Base-by-base conservation (phyloP, 768 basidiomycete species). In the Asterophora lycoperdoides region DNA sequence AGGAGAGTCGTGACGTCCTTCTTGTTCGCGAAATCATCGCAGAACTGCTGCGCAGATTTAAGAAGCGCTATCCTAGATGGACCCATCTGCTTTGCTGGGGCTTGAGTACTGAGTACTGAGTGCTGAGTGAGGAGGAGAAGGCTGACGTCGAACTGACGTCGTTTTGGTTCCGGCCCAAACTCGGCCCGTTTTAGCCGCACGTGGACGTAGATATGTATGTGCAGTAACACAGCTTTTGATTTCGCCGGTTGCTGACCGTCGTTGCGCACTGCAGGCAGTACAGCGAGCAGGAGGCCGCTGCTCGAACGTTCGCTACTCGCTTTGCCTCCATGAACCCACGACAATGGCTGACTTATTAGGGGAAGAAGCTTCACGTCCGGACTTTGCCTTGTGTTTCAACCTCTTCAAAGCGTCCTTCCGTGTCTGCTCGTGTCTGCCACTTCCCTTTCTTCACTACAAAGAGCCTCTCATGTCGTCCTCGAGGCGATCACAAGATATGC, bases 1-100 rank as follows among this genome's bases (percentile, higher is more conserved):
- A 84, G 58, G 18, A 84, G 63, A 2, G 53, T 60, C n/a, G 74
- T 63, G 13, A 73, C 40, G 44, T 71, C 58, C 48, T 68, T 66
- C 33, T 78, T 70, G 26, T 61, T 51, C 7, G 80, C 68, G 55
- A 86, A 81, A 36, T 73, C 75, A 32, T 69, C 58, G 61, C 81
- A 83, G 51, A 86, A 75, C 4, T 60, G 59, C 46, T 67, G 64
- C 0, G 82, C 75, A 28, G 77, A 69, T 39, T 61, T 46, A 23
- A 73, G 59, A n/a, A 84, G 68, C 40, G 65, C 55, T 9, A 59
- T 52, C 49, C 75, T 64, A 2, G 49, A 29, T 20, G 29, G 36
- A 10, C 14, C 18, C 44, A 54, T 47, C 18, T 26, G 36, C 19
- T 29, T n/a, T 19, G 17, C 34, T 8, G 6, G 19, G 13, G n/a